Conservation (phyloP, 768 basidiomycete genomes). For the Tylopilus plumbeoviolaceoides region DNA sequence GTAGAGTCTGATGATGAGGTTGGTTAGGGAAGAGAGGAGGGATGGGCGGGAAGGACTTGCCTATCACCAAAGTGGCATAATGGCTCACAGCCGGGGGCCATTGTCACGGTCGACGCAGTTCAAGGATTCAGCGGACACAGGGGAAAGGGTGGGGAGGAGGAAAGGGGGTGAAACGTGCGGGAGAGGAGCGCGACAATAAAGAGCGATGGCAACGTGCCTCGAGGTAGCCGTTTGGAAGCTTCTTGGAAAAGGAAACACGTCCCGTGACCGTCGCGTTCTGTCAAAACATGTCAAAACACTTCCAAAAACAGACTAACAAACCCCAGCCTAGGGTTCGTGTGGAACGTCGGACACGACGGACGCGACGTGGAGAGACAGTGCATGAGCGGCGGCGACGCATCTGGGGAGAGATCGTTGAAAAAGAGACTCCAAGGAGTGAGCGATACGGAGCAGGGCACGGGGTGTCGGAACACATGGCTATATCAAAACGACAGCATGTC, state of each 20-base stretch:
- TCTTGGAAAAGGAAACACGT: slow-evolving; percentile 32
- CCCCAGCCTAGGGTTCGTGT: slow-evolving; percentile 20
- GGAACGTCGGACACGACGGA: not conserved
- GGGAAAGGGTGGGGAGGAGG: not conserved
- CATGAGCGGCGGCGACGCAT: slow-evolving; percentile 1
- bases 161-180: slow-evolving; percentile 4
- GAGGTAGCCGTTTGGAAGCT: slow-evolving; percentile 25
- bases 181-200: slow-evolving; percentile 19
- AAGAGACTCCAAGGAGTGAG: not conserved
- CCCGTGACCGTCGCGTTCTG: slow-evolving; percentile 36
- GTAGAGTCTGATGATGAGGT: slow-evolving; percentile 55
- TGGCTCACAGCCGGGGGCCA: slow-evolving; percentile 61
- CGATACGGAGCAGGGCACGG: slow-evolving; percentile 11
- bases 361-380: not conserved
- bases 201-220: slow-evolving; percentile 28
- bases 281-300: slow-evolving; percentile 23
- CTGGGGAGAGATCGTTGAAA: not conserved
- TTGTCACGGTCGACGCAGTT: slow-evolving; percentile 23
- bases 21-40: slow-evolving; percentile 4
- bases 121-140: slow-evolving; percentile 7
- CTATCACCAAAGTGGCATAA: slow-evolving; percentile 77
- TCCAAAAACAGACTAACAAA: slow-evolving; percentile 9
- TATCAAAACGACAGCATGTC: slow-evolving; percentile 11
- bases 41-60: slow-evolving; percentile 34
- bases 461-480: slow-evolving; percentile 13